phyloP scores from a whole-genome alignment of 2,329 filamentous ascomycete genomes.

The Graphilbum sp. region DNA sequence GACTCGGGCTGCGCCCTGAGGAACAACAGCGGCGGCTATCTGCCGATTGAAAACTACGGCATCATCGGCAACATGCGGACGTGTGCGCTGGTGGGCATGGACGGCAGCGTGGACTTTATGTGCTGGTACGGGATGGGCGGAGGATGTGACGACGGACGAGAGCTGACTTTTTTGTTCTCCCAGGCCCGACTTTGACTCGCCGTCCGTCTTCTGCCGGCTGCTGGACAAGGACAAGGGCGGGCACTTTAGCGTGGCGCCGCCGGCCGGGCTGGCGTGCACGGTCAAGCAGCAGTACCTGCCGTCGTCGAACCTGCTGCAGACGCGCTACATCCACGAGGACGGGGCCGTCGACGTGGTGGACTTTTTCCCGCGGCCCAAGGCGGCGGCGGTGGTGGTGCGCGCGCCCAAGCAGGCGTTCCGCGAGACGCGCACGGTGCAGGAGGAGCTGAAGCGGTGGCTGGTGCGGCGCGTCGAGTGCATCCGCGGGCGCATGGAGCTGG shows the following conservation, averaged over 20 bases:
- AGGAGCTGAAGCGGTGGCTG: conserved; percentile 54
- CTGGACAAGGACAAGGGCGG: conserved; percentile 62
- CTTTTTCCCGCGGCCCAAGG: conserved; percentile 58
- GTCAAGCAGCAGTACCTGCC: conserved; percentile 68
- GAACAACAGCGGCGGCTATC: conserved; percentile 26
- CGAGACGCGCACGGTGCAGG: conserved; percentile 35
- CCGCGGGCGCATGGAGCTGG: conserved; percentile 46
- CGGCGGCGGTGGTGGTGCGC: conserved; percentile 32
- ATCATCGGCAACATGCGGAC: conserved; percentile 71
- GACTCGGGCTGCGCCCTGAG: conserved; percentile 13
- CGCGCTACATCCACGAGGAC: conserved; percentile 60
- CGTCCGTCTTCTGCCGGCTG: conserved; percentile 57
- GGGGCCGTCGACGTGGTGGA: conserved; percentile 59
- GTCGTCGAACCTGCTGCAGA: conserved; percentile 59
- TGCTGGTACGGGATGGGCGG: conserved; percentile 39
- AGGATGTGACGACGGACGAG: not conserved
- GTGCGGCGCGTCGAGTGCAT: conserved; percentile 58
- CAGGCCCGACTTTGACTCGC: conserved; percentile 66
- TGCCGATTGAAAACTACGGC: conserved; percentile 60
- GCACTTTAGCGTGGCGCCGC: conserved; percentile 51
- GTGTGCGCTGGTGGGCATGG: conserved; percentile 57
- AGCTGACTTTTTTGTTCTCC: too few species aligned
- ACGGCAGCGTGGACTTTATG: conserved; percentile 62
- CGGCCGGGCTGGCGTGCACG: conserved; percentile 34
- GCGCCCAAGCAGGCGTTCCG: conserved; percentile 32